These are phyloP conservation scores for Penicillium salamii DNA, from an alignment of 495 filamentous ascomycete genomes.

Conservation along the genomic window DNA sequence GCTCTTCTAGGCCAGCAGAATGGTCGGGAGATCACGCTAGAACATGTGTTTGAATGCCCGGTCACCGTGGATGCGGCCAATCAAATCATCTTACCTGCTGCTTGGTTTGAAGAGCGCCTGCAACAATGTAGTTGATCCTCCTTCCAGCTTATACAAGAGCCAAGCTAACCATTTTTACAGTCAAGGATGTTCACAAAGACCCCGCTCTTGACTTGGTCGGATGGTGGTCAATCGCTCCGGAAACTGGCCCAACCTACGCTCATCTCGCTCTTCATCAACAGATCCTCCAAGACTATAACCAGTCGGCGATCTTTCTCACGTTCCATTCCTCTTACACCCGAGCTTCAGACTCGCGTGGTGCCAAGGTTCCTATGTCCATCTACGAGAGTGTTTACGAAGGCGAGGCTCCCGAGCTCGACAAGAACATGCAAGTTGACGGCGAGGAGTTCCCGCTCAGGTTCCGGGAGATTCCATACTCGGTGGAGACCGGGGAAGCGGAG, in stretches of 20 bases:
- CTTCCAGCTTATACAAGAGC: background rate
- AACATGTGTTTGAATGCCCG: constrained; percentile 85
- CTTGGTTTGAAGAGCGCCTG: constrained; percentile 77
- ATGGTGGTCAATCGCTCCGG: constrained; percentile 85
- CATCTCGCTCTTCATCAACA: constrained; percentile 75
- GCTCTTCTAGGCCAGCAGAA: constrained; percentile 86
- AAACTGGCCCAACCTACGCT: constrained; percentile 62
- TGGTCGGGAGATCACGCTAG: constrained; percentile 85
- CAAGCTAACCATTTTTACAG: constrained; percentile 39
- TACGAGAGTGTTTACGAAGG: constrained; percentile 84
- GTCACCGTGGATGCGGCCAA: constrained; percentile 41
- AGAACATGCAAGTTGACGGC: constrained; percentile 71
- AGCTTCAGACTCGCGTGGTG: constrained; percentile 51
- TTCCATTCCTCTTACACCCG: constrained; percentile 68
- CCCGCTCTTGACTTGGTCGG: constrained; percentile 85
- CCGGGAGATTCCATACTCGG: constrained; percentile 75
- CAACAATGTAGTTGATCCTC: constrained; percentile 67
- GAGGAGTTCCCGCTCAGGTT: constrained; percentile 67
- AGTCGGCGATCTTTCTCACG: constrained; percentile 80
- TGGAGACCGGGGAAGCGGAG: constrained; percentile 93
- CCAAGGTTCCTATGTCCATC: constrained; percentile 82
- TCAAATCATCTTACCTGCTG: constrained; percentile 54
- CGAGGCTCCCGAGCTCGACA: constrained; percentile 51
- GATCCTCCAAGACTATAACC: constrained; percentile 70
- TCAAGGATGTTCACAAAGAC: constrained; percentile 83